Percentiles rank a stretch among this genome's conserved stretches.
Conservation (phyloP, 2,329 filamentous ascomycete genomes). For the Aureobasidium sp. region DNA sequence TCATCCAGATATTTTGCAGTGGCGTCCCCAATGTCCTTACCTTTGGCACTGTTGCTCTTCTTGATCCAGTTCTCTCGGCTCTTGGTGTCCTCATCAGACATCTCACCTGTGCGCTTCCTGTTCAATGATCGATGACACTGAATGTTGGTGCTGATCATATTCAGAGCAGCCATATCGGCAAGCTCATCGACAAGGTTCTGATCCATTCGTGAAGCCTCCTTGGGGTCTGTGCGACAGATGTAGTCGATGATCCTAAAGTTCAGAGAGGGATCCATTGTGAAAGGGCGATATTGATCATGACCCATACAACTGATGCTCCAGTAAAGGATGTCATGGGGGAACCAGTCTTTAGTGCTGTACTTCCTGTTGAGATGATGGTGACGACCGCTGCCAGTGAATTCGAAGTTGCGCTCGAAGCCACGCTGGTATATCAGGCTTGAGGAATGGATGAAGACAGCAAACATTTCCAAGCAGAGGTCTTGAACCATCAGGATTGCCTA, state of each 20-base stretch:
- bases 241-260: conserved; percentile 1
- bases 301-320: conserved; percentile 3
- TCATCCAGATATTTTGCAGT: not conserved
- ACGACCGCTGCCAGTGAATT: not conserved
- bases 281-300: not conserved
- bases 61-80: too few relatives aligned
- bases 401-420: conserved; percentile 2
- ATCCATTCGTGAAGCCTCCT: not conserved
- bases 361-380: not conserved
- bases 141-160: not conserved
- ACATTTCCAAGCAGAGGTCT: not conserved
- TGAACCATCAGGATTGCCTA: not conserved
- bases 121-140: too few relatives aligned
- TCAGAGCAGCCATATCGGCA: conserved; percentile 1
- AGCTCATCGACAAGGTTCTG: not conserved
- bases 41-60: not conserved
- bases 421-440: not conserved
- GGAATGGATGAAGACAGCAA: not conserved
- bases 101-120: too few relatives aligned
- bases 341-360: not conserved
- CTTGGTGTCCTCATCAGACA: too few relatives aligned
- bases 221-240: not conserved
- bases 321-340: not conserved
- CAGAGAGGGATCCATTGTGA: conserved; percentile 3
- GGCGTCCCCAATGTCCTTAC: too few relatives aligned